Evolutionary conservation across 495 filamentous ascomycete genomes (phyloP).

Genomic region (Aspergillus heteromorphus): DNA sequence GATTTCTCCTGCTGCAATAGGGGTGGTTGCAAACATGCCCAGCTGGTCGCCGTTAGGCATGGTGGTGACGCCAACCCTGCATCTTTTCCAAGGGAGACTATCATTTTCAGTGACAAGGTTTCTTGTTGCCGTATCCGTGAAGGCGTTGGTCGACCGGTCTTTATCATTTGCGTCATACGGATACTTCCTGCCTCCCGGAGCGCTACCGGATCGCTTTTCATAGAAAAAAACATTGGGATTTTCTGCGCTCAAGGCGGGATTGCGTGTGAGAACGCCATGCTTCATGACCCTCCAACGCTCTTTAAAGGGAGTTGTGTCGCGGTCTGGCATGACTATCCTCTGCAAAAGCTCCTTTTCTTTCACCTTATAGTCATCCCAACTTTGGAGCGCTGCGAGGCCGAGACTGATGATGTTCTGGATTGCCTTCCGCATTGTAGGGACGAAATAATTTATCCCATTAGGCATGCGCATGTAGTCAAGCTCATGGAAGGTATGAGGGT

Average conservation of each 20-base stretch:
- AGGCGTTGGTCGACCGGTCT: background rate
- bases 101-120: background rate
- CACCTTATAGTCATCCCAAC: slow-evolving; percentile 22
- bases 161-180: slow-evolving; percentile 24
- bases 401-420: slow-evolving; percentile 24
- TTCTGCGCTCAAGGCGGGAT: background rate
- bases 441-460: slow-evolving; percentile 23
- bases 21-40: slow-evolving; percentile 19
- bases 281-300: background rate
- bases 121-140: slow-evolving; percentile 5
- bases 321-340: slow-evolving; percentile 5
- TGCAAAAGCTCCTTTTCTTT: slow-evolving; percentile 12
- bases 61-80: background rate
- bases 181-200: slow-evolving; percentile 15
- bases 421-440: slow-evolving; percentile 20
- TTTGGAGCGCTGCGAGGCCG: slow-evolving; percentile 21
- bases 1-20: slow-evolving; percentile 15
- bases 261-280: background rate
- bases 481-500: background rate
- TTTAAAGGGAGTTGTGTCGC: slow-evolving; percentile 14
- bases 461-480: slow-evolving; percentile 7
- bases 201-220: slow-evolving; percentile 15
- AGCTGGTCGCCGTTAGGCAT: background rate
- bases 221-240: slow-evolving; percentile 9
- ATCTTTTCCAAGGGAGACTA: slow-evolving; percentile 7